Evolutionary conservation across 2,329 filamentous ascomycete genomes (phyloP), one percentile per base, ranked within the genome.

Genomic region (Pseudogymnoascus sp.): DNA sequence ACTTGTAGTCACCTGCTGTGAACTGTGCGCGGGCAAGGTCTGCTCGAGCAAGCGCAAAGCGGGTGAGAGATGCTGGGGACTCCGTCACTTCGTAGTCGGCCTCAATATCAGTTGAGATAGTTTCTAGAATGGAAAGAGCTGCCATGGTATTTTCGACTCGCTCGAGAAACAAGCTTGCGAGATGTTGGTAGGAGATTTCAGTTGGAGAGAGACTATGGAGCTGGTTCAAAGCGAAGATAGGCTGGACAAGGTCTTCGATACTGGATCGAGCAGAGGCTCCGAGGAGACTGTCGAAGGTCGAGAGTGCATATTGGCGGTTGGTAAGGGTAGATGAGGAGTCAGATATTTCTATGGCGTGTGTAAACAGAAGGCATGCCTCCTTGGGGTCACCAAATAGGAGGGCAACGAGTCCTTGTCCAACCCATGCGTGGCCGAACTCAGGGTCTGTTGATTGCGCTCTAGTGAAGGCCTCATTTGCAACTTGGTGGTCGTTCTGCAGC

Each of bases 381-480:
- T 84, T 85, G 0, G 77, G 69, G 66, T 96, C 88, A 1, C 90
- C 92, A 60, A 84, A 83, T 28, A 93, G 77, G 14, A 92, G 80
- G 3, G 94, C 92, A 61, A 97, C 82, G 25, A 96, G 82, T 0
- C 91, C 93, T 75, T 97, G 93, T 0, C 94, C 94, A 6, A 97
- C 79, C 95, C 94, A 99, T 14, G 92, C 93, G 70, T 93, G 86
- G 0, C 92, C 87, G 71, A 93, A 96, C 67, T 97, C 93, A 0
- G 95, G 94, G 73, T 99, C 95, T 3, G 90, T 90, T 1, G 92
- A 96, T 74, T 99, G 94, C 3, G 92, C 91, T 66, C 91, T 84
- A 1, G 91, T 92, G 73, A 97, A 97, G 0, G 91, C 88, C 68
- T 92, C 86, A 70, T 96, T 95, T 5, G 94, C 92, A n/a, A 97